Evolutionary conservation across 192 early-diverging fungal genomes (phyloP), one percentile per base, ranked within the genome.

Genomic region (Funneliformis geosporum): DNA sequence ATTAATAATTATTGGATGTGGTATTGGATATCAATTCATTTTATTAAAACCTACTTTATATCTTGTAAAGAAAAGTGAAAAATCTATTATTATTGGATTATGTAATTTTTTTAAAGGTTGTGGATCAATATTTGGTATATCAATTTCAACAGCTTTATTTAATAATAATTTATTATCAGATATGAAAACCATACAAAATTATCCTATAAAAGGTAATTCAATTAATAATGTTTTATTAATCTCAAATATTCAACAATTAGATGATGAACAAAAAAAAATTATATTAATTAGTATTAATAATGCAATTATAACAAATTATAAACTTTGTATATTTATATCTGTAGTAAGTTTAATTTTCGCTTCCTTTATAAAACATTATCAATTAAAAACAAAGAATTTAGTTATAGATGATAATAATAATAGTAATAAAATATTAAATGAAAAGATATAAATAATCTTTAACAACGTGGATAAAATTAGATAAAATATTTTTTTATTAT

Each of bases 101-200:
- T 46, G 76, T 33, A 78, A 78, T 62, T 78, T 78, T 68, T 78
- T 78, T 25, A 66, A 44, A 47, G 25, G 44, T 21, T 42, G 25
- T 27, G 76, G 76, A 18, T 68, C 33, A 16, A 27, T 68, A 7
- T 50, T 66, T 33, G 76, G 76, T 2, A 67, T 78, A 43, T 47
- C 66, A 38, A 55, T 78, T 42, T 78, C 76, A 46, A 43, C 64
- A 50, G 61, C 76, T 8, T 28, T 78, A 39, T 78, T 78, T 43
- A 68, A 78, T 55, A 67, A 67, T 27, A 47, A 64, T 28, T 50
- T 78, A 18, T 38, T 68, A n/a, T 27, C 8, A 5, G 27, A 78
- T 23, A 47, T 67, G 21, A 50, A 40, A 68, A 21, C n/a, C 11
- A 65, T 50, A 47, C 1, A 21, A 44, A 47, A 66, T 28, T 38